These are phyloP conservation scores for Suillus variegatus DNA, from an alignment of 768 basidiomycete species.

Conservation along the genomic window DNA sequence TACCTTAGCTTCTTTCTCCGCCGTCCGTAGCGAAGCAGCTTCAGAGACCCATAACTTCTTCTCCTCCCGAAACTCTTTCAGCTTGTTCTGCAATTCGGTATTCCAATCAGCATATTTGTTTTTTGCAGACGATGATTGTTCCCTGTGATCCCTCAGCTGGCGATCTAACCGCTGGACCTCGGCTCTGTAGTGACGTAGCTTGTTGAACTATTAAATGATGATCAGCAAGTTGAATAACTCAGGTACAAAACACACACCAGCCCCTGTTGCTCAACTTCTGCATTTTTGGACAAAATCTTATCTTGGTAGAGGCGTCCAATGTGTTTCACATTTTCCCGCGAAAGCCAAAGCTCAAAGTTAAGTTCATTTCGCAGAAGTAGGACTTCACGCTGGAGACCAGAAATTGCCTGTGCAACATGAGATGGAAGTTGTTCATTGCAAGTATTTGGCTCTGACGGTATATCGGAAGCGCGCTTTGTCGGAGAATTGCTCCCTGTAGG, in stretches of 20 bases:
- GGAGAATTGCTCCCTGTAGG: slow-evolving; percentile 32
- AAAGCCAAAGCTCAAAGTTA: slow-evolving; percentile 84
- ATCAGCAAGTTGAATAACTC: slow-evolving; percentile 11
- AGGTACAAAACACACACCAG: slow-evolving; percentile 49
- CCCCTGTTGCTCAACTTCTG: slow-evolving; percentile 81
- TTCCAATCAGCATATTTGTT: slow-evolving; percentile 86
- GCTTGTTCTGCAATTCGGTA: slow-evolving; percentile 72
- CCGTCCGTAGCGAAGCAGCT: slow-evolving; percentile 64
- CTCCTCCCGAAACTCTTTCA: slow-evolving; percentile 75
- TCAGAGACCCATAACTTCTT: slow-evolving; percentile 77
- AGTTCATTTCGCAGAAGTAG: slow-evolving; percentile 77
- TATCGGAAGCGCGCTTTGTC: slow-evolving; percentile 17
- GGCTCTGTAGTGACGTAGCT: slow-evolving; percentile 72
- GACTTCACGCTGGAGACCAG: slow-evolving; percentile 73
- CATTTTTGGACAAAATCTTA: slow-evolving; percentile 67
- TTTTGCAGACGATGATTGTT: slow-evolving; percentile 71
- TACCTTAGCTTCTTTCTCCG: slow-evolving; percentile 72
- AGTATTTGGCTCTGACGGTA: slow-evolving; percentile 20
- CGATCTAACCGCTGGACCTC: slow-evolving; percentile 67
- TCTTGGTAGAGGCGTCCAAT: slow-evolving; percentile 81
- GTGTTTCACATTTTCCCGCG: slow-evolving; percentile 78
- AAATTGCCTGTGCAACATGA: slow-evolving; percentile 65
- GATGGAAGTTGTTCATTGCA: slow-evolving; percentile 35
- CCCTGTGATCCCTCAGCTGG: slow-evolving; percentile 72
- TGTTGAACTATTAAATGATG: slow-evolving; percentile 62